Percentiles rank a stretch among this genome's conserved stretches.
Conservation (phyloP, 352 stramenopile species). For the Pythium phragmiticola region DNA sequence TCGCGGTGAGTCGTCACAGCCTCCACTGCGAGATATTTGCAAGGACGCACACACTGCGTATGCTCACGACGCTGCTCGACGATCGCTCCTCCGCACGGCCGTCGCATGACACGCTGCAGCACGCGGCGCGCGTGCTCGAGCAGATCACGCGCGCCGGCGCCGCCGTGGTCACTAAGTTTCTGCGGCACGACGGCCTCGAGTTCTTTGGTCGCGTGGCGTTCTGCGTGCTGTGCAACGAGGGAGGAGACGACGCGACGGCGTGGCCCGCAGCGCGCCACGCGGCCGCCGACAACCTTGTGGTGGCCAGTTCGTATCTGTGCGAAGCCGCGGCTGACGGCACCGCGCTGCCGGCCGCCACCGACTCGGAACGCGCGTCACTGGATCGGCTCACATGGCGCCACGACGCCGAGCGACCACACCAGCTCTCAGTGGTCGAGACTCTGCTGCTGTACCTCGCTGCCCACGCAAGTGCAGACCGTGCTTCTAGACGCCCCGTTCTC, state of each 20-base stretch:
- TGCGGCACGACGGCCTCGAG: conserved; percentile 26
- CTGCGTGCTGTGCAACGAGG: not conserved
- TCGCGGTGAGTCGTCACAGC: conserved; percentile 27
- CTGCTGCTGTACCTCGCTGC: conserved; percentile 16
- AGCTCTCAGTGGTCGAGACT: conserved; percentile 20
- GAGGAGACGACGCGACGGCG: not conserved
- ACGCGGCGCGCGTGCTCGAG: conserved; percentile 26
- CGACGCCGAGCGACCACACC: not conserved
- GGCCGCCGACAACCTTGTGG: conserved; percentile 31
- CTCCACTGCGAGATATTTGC: conserved; percentile 27
- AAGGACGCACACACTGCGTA: no score
- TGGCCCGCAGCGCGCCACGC: not conserved
- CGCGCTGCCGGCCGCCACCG: not conserved
- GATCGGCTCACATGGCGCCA: not conserved
- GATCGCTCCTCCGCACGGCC: not conserved
- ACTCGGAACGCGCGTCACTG: no score
- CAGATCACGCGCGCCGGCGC: conserved; percentile 27
- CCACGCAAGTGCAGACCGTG: not conserved
- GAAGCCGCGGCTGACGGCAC: conserved; percentile 5
- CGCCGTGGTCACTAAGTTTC: conserved; percentile 24
- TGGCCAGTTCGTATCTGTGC: conserved; percentile 32
- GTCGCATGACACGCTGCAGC: conserved; percentile 22
- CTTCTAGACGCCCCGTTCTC: not conserved
- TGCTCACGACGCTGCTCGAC: not conserved
- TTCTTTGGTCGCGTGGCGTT: conserved; percentile 29